Base-by-base conservation (phyloP, 2,329 filamentous ascomycete genomes). In the Epichloe sp. region DNA sequence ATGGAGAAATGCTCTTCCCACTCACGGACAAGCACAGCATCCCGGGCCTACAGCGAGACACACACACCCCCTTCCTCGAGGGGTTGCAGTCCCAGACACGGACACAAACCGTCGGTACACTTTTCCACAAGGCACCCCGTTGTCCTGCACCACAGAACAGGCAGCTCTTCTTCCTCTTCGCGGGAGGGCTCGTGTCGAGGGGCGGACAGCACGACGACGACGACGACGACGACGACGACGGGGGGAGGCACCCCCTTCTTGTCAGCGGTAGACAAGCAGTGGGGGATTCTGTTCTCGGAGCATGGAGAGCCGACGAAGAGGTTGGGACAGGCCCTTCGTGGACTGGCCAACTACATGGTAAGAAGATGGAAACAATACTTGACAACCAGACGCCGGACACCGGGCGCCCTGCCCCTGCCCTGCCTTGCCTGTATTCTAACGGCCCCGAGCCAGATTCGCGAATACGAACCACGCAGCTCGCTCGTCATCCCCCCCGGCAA, bases 401-500 rank as follows among this genome's bases (percentile, higher is more conserved):
- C 26, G 19, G 19, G 3, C 19, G 3, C 19, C 19, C 19, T 21
- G 19, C 19, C 19, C 19, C 19, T 19, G 19, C 19, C 19, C 19
- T 21, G 19, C 19, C 19, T 5, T 23, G 21, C 21, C 21, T 23
- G 21, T 23, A 21, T 21, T 23, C 3, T 21, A 10, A 37, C 44
- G 45, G 2, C 45, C 35, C 35, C 37, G 15, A 31, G 1, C 0
- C 31, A 70, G 66, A 64, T 66, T 51, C 49, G 58, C 3, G 62
- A 65, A 34, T 66, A 61, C 48, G 57, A 56, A n/a, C 63, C 64
- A 4, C 53, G 50, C 36, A 58, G 62, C 48, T 64, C 62, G 2
- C 49, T 91, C 15, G 85, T 93, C 42, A 75, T 95, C 37, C 79
- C 84, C 0, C 88, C 88, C 0, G 70, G 79, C 5, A 93, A 93